A percentile compares a stretch with the other conserved stretches of the same genome.
phyloP scores from a whole-genome alignment of 225 moss, liverwort and hornwort genomes.

The Antitrichia curtipendula region DNA sequence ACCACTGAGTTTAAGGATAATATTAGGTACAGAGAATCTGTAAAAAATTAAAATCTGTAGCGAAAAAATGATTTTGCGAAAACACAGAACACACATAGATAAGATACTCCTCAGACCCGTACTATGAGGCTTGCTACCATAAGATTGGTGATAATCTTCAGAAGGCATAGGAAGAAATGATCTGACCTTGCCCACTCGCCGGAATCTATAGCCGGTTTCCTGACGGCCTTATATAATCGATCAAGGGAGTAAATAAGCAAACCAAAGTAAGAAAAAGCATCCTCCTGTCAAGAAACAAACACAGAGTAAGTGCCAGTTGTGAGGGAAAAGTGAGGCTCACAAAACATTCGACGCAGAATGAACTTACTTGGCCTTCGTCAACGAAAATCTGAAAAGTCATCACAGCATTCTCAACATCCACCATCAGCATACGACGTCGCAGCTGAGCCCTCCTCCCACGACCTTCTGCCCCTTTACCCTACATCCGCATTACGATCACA shows the following conservation, averaged over 20 bases:
- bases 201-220: constrained; percentile 35
- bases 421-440: constrained; percentile 85
- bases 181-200: constrained; percentile 83
- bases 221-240: constrained; percentile 57
- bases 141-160: background rate
- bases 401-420: constrained; percentile 81
- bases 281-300: constrained; percentile 39
- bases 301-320: background rate
- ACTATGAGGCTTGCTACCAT: background rate
- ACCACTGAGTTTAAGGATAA: background rate
- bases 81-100: background rate
- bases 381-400: constrained; percentile 65
- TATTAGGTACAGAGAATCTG: background rate
- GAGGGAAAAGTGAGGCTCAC: background rate
- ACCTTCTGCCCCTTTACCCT: constrained; percentile 68
- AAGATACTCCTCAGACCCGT: background rate
- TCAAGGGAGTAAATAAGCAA: constrained; percentile 73
- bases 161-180: background rate
- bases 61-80: background rate
- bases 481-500: background rate
- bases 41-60: background rate
- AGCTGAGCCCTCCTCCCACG: constrained; percentile 82
- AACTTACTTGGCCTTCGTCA: constrained; percentile 69
- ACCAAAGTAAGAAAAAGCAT: constrained; percentile 66
- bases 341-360: background rate